A percentile compares a stretch with the other conserved stretches of the same genome.
Evolutionary conservation across 2,329 filamentous ascomycete species (phyloP).

Genomic region (Exserohilum rostratum): DNA sequence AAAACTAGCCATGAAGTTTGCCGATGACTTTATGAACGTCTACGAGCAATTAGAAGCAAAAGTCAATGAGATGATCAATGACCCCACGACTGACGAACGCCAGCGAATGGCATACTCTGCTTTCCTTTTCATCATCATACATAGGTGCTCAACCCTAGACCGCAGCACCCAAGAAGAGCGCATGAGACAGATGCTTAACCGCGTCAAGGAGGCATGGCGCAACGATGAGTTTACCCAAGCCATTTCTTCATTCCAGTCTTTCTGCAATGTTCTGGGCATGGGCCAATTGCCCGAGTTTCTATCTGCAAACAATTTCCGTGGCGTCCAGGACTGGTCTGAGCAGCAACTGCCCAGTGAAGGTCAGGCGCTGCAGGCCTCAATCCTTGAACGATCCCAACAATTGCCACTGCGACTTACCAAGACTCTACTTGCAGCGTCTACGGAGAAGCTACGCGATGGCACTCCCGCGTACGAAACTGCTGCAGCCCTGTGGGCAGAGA

Average conservation of each 20-base stretch:
- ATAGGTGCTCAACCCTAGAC: slow-evolving; percentile 80
- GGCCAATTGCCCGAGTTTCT: slow-evolving; percentile 83
- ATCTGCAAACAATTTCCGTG: slow-evolving; percentile 72
- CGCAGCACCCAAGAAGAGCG: slow-evolving; percentile 72
- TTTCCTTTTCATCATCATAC: slow-evolving; percentile 92
- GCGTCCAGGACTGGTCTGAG: slow-evolving; percentile 81
- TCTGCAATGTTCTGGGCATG: slow-evolving; percentile 79
- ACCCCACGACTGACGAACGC: slow-evolving; percentile 78
- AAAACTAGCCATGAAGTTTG: slow-evolving; percentile 85
- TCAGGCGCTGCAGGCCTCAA: slow-evolving; percentile 74
- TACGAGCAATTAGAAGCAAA: slow-evolving; percentile 86
- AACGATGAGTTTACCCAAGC: slow-evolving; percentile 70
- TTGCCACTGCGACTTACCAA: slow-evolving; percentile 88
- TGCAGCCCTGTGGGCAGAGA: slow-evolving; percentile 81
- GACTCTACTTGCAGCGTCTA: slow-evolving; percentile 88
- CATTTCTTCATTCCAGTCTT: slow-evolving; percentile 76
- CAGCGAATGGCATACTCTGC: slow-evolving; percentile 85
- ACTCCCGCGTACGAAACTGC: slow-evolving; percentile 77
- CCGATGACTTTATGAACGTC: slow-evolving; percentile 84
- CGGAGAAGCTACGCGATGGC: slow-evolving; percentile 81
- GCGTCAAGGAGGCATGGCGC: slow-evolving; percentile 81
- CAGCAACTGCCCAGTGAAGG: slow-evolving; percentile 80
- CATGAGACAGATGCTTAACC: slow-evolving; percentile 78
- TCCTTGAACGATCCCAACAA: slow-evolving; percentile 76
- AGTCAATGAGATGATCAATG: slow-evolving; percentile 78